Evolutionary conservation across 768 basidiomycete genomes (phyloP).

Genomic region (Mrakia frigida): DNA sequence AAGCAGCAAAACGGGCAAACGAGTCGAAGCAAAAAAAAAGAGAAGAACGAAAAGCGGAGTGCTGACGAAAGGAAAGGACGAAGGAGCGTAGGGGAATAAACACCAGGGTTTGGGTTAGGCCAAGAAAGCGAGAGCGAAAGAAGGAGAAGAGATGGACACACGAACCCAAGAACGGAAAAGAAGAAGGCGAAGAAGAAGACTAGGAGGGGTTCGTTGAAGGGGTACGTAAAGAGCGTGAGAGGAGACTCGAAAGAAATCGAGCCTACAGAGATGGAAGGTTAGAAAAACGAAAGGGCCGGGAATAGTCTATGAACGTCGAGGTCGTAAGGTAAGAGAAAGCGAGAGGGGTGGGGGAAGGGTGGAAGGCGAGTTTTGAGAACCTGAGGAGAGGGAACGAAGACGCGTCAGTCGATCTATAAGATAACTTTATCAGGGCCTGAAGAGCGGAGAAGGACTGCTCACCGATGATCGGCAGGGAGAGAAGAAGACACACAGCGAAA

Average conservation of each 20-base stretch:
- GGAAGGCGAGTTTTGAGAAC: slow-evolving; percentile 9
- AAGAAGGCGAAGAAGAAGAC: neutral
- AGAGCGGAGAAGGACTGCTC: neutral
- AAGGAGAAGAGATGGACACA: neutral
- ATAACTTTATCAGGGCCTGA: too few species aligned
- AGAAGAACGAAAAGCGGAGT: too few species aligned
- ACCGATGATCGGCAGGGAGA: neutral
- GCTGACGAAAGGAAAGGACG: too few species aligned
- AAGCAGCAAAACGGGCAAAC: too few species aligned
- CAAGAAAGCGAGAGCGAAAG: neutral
- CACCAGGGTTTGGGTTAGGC: neutral
- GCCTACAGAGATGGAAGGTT: slow-evolving; percentile 58
- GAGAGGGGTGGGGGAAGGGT: neutral
- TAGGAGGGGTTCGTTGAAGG: slow-evolving; percentile 27
- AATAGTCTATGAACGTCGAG: neutral
- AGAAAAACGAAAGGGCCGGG: neutral
- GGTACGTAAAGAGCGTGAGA: slow-evolving; percentile 49
- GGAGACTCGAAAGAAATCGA: slow-evolving; percentile 51
- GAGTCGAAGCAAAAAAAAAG: too few species aligned
- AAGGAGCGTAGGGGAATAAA: too few species aligned
- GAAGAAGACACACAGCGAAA: neutral
- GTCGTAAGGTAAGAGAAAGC: neutral
- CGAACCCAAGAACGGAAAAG: neutral
- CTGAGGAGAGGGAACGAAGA: neutral
- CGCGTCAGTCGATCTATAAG: neutral